Conservation (phyloP, 2,329 filamentous ascomycete species). For the Periglandula ipomoeae region DNA sequence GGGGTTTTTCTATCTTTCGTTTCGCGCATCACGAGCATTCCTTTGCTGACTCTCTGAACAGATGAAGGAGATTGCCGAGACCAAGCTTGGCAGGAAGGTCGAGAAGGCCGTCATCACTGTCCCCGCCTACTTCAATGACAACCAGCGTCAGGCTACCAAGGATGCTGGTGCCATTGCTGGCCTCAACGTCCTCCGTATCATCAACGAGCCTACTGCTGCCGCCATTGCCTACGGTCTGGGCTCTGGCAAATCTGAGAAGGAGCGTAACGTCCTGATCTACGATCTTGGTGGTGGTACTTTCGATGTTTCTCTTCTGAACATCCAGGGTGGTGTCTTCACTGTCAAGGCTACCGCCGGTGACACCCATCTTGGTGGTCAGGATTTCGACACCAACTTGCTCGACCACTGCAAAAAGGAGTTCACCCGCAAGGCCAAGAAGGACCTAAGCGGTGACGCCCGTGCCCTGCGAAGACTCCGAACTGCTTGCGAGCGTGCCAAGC, state of each 20-base stretch:
- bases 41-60: constrained; percentile 28
- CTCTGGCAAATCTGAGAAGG: constrained; percentile 89
- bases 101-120: constrained; percentile 99
- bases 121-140: constrained; percentile 99
- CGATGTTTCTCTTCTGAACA: constrained; percentile 98
- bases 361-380: constrained; percentile 89
- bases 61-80: constrained; percentile 99
- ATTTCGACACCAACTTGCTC: constrained; percentile 93
- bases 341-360: constrained; percentile 98
- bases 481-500: constrained; percentile 99
- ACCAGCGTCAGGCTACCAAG: constrained; percentile 99
- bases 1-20: neutral
- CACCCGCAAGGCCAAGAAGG: constrained; percentile 63
- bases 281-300: constrained; percentile 99
- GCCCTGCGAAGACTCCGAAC: constrained; percentile 93
- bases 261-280: constrained; percentile 99
- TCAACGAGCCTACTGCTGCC: constrained; percentile 98
- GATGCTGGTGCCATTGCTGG: constrained; percentile 96
- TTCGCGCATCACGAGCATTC: neutral
- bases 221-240: constrained; percentile 98
- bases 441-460: constrained; percentile 75
- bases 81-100: constrained; percentile 97
- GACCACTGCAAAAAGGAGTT: constrained; percentile 98
- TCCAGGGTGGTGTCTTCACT: constrained; percentile 98
- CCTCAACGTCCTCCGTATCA: constrained; percentile 98